A percentile compares a stretch with the other conserved stretches of the same genome.
These are phyloP conservation scores for Vigna mungo DNA, from an alignment of 306 rosid species.

Conservation along the genomic window DNA sequence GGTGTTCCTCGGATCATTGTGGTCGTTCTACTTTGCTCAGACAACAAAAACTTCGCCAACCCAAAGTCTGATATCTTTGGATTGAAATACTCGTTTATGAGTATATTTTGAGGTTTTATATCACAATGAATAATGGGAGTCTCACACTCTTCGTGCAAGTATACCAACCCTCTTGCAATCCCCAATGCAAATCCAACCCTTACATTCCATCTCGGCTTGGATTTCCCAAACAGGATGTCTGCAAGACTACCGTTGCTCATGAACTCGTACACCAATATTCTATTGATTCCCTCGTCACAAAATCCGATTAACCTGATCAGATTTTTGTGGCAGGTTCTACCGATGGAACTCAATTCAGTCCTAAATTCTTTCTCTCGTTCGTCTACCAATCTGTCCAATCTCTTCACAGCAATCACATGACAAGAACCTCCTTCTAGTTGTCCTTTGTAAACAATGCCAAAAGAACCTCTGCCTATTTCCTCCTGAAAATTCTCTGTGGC, in stretches of 20 bases:
- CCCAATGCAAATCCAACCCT: conserved; percentile 52
- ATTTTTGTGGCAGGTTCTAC: conserved; percentile 56
- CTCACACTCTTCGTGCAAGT: conserved; percentile 59
- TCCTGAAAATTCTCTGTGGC: conserved; percentile 48
- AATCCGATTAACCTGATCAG: conserved; percentile 55
- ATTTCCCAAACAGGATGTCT: conserved; percentile 41
- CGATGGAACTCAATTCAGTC: conserved; percentile 52
- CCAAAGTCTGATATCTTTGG: conserved; percentile 55
- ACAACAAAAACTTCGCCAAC: conserved; percentile 52
- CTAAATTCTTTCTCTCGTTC: conserved; percentile 55
- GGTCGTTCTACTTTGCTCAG: conserved; percentile 45
- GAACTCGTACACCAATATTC: conserved; percentile 51
- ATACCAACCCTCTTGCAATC: conserved; percentile 54
- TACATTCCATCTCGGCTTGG: conserved; percentile 47
- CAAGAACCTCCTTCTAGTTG: conserved; percentile 23
- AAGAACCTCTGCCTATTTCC: conserved; percentile 57
- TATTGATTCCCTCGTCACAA: conserved; percentile 54
- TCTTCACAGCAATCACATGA: conserved; percentile 49
- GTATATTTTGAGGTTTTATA: conserved; percentile 57
- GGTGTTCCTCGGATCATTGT: conserved; percentile 56
- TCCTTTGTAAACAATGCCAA: conserved; percentile 58
- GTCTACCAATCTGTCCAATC: conserved; percentile 52
- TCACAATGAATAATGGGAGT: conserved; percentile 58
- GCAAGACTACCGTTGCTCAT: conserved; percentile 54
- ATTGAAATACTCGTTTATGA: conserved; percentile 43